Conservation (phyloP, 1,284 basidiomycete genomes). For the Pyrrhoderma lamaoense region DNA sequence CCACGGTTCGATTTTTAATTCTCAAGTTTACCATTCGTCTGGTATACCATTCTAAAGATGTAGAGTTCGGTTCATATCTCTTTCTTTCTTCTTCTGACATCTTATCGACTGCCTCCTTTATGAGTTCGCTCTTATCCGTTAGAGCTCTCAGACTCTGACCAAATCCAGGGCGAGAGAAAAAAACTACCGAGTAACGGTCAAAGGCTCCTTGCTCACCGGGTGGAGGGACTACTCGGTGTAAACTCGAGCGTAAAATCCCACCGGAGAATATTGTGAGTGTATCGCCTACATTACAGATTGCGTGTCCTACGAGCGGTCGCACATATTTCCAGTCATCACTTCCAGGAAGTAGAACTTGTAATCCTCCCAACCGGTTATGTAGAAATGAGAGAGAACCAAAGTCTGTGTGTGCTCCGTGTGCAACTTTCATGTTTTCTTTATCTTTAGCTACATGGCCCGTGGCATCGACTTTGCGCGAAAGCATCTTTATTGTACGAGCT, state of each 20-base stretch:
- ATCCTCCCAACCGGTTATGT: constrained; percentile 63
- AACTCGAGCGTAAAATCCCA: constrained; percentile 48
- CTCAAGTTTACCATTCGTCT: constrained; percentile 39
- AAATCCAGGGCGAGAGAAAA: constrained; percentile 55
- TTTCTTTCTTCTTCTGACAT: constrained; percentile 11
- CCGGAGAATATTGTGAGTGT: constrained; percentile 51
- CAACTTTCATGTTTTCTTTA: constrained; percentile 27
- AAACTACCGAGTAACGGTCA: constrained; percentile 54
- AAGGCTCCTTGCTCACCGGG: constrained; percentile 37
- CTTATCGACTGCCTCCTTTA: not conserved
- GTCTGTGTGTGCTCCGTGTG: constrained; percentile 46
- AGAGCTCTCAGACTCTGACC: constrained; percentile 39
- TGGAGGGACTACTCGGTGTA: constrained; percentile 44
- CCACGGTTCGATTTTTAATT: constrained; percentile 37
- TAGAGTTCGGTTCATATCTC: constrained; percentile 23
- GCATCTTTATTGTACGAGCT: constrained; percentile 48
- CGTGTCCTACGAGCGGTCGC: constrained; percentile 52
- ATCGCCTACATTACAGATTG: constrained; percentile 56
- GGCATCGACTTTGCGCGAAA: constrained; percentile 27
- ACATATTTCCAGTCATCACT: constrained; percentile 63
- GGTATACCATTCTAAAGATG: constrained; percentile 42
- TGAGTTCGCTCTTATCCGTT: constrained; percentile 36
- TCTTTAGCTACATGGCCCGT: constrained; percentile 7
- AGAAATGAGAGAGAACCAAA: constrained; percentile 52
- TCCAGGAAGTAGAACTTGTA: constrained; percentile 62